Evolutionary conservation across 306 rosid genomes (phyloP), one percentile per base, ranked within the genome.

Genomic region (Parietaria judaica): DNA sequence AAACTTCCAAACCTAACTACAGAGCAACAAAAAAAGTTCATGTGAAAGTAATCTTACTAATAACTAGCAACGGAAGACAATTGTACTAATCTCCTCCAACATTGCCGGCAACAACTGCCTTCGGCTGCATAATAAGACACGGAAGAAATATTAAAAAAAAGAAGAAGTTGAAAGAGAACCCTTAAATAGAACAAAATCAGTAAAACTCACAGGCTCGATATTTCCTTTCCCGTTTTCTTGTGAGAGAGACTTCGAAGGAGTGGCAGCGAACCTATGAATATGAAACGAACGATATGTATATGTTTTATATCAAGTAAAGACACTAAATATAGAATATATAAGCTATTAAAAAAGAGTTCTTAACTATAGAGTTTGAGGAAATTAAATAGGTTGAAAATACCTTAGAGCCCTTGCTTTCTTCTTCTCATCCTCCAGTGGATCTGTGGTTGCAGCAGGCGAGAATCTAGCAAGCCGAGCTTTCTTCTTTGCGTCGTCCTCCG

Each of bases 391-490:
- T 6, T 15, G 7, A 8, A 38, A 60, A 63, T 23, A 85, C 92
- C 97, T 91, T 47, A 76, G 65, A 45, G 91, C 89, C 61, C 99
- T 86, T 47, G 84, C 90, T 76, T 82, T 92, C 86, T 78, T 77
- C 70, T 86, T 88, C 67, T 76, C 95, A 59, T 88, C 99, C 72
- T 92, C 99, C 16, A 51, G 56, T 47, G 85, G 77, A 73, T 88
- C 96, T 38, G 70, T 60, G 61, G 82, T 77, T 7, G 94, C 71
- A 70, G 7, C 73, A 0, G 90, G 71, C 8, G 90, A 72, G 72
- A 88, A 88, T 69, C 88, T 81, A 60, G 84, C 88, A 57, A 79
- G 81, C 37, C 95, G 84, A 54, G 99, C 99, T 84, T 92, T 88
- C 84, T 92, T 92, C 80, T 78, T 92, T 12, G 80, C 82, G 36